Percentiles rank a stretch among this genome's conserved stretches.
phyloP scores from a whole-genome alignment of 768 basidiomycete genomes.

The Austroboletus festivus region DNA sequence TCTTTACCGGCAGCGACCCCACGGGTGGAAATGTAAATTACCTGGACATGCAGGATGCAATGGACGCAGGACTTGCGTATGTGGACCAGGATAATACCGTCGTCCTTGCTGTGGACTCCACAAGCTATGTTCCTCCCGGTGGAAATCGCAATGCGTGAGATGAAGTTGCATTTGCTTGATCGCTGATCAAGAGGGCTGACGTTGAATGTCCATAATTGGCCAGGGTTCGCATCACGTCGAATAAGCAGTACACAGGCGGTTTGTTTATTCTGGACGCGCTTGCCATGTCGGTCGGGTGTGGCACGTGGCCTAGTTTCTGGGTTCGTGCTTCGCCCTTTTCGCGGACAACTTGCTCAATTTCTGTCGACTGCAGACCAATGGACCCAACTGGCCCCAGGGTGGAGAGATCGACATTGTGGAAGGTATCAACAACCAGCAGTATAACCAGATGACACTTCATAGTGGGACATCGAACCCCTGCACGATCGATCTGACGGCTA shows the following conservation, averaged over 20 bases:
- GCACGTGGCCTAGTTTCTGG: slow-evolving; percentile 59
- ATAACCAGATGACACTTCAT: slow-evolving; percentile 68
- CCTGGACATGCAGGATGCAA: slow-evolving; percentile 45
- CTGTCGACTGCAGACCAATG: slow-evolving; percentile 33
- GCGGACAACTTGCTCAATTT: not conserved
- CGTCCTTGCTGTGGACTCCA: slow-evolving; percentile 60
- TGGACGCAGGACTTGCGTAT: slow-evolving; percentile 51
- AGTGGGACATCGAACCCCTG: slow-evolving; percentile 41
- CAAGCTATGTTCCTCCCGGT: slow-evolving; percentile 42
- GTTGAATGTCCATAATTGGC: not conserved
- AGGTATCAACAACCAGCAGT: slow-evolving; percentile 55
- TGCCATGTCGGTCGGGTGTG: slow-evolving; percentile 69
- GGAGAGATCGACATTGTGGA: slow-evolving; percentile 78
- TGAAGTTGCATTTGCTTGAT: not conserved
- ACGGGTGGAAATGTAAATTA: slow-evolving; percentile 70
- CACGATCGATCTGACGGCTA: slow-evolving; percentile 14
- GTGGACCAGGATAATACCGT: slow-evolving; percentile 51
- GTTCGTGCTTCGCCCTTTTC: slow-evolving; percentile 18
- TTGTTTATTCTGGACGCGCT: slow-evolving; percentile 72
- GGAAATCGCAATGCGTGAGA: slow-evolving; percentile 53
- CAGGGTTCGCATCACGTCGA: slow-evolving; percentile 65
- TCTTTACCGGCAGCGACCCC: slow-evolving; percentile 59
- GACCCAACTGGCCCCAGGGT: slow-evolving; percentile 49
- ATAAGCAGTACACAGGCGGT: slow-evolving; percentile 55
- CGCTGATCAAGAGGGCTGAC: not conserved